These are phyloP conservation scores for Eucalyptus albens DNA, from an alignment of 345 rosid species.

Conservation along the genomic window DNA sequence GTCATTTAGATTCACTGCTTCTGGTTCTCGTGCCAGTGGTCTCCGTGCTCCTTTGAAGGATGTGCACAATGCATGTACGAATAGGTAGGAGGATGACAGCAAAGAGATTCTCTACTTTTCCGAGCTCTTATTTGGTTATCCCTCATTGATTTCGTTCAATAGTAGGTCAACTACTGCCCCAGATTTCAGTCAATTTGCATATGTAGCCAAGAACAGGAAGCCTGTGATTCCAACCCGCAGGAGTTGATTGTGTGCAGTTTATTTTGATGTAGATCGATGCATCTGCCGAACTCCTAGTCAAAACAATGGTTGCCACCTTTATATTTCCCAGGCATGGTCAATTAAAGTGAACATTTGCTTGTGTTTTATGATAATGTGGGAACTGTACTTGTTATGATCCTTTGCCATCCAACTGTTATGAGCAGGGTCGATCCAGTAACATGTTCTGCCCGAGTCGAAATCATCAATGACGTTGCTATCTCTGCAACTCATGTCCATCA, in stretches of 20 bases:
- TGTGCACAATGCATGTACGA: slow-evolving; percentile 25
- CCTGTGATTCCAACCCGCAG: slow-evolving; percentile 3
- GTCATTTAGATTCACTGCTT: slow-evolving; percentile 38
- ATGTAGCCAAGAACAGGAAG: slow-evolving; percentile 22
- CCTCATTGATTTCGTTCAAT: neutral
- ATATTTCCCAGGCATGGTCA: neutral
- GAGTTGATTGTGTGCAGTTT: slow-evolving; percentile 11
- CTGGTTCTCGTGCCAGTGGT: slow-evolving; percentile 92
- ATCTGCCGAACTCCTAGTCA: neutral
- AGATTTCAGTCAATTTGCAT: slow-evolving; percentile 60
- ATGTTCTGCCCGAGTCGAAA: neutral
- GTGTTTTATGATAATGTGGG: neutral
- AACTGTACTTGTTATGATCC: neutral
- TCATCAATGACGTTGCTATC: neutral
- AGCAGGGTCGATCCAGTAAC: neutral
- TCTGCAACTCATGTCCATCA: neutral
- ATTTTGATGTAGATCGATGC: neutral
- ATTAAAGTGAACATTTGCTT: neutral
- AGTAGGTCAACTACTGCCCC: slow-evolving; percentile 32
- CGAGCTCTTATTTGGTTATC: neutral
- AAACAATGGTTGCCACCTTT: neutral
- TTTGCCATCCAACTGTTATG: neutral
- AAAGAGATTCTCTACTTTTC: neutral
- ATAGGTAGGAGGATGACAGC: slow-evolving; percentile 22
- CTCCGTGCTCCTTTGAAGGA: slow-evolving; percentile 83